Evolutionary conservation across 148 eudicot genomes (phyloP), one percentile per base, ranked within the genome.

Genomic region (Silene conica): DNA sequence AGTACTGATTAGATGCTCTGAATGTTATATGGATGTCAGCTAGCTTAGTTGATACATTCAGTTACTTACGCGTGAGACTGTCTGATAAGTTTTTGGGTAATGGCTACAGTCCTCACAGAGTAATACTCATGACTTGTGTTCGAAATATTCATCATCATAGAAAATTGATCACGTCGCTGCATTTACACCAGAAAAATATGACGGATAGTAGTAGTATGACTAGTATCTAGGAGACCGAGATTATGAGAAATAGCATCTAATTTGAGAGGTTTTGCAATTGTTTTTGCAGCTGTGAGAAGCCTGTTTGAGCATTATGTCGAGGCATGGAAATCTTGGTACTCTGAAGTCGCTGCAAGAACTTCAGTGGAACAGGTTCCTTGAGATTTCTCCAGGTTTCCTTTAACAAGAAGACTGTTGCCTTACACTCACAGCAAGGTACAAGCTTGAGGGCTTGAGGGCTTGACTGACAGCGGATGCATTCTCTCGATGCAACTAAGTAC

Each of bases 241-340:
- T 31, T 62, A n/a, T 71, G 1, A 19, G 6, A 41, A 25, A 12
- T 1, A 26, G 55, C 50, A 67, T 18, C 54, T 69, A 28, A 46
- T 16, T 63, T 28, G 63, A 73, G 14, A 48, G 52, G 9, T 18
- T 70, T 74, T 34, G n/a, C 45, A n/a, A 67, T 70, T 23, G 59
- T 48, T 76, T 70, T 84, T 80, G 82, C 92, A 93, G 98, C 87
- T 56, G 69, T 93, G 78, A 85, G 69, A 77, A 92, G 89, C 74
- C 86, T 91, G 1, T 91, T 89, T 57, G 87, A 74, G 26, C 98
- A 93, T 76, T 91, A 90, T 55, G 73, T 80, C 73, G 92, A 89
- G 74, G 98, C 98, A 65, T 93, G 97, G 97, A 78, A 74, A 74
- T 85, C 95, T 20, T 93, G 97, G 97, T 84, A 84, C 80, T 86